Evolutionary conservation across 2,329 filamentous ascomycete genomes (phyloP), one percentile per base, ranked within the genome.

Genomic region (Exophiala phaeomuriformis): DNA sequence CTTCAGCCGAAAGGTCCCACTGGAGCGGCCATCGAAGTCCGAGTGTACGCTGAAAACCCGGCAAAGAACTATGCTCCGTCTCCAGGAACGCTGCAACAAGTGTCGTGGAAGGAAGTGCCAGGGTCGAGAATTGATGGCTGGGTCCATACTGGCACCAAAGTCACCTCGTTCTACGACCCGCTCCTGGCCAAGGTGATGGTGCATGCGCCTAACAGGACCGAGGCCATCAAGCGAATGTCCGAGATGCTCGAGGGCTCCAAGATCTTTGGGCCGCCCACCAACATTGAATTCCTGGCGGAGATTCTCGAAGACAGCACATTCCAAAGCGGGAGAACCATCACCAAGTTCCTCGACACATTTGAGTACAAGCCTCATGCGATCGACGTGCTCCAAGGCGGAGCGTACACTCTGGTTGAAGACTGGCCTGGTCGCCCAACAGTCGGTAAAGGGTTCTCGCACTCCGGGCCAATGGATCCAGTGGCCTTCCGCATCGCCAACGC

Each of bases 391-490:
- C 74, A 73, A 27, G 73, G 74, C 3, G 81, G 81, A 4, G 74
- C 77, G 0, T 81, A 80, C 56, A 82, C 80, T 0, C 67, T 79
- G 1, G 71, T 84, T 1, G 77, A 84, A 64, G 81, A 84, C 56
- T 75, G 75, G 44, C 79, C 79, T 0, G 81, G 76, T 0, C 69
- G 82, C n/a, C 75, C 77, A 2, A 72, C 71, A 0, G 71, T 81
- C 2, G 80, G 80, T 1, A 75, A 76, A 61, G 82, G 81, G 4
- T 78, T 84, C 46, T 77, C 77, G 3, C 77, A 81, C 32, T 73
- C 75, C 3, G 81, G 82, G 0, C 79, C 82, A 0, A 83, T 84
- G 80, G 81, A 84, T 61, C 71, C 75, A 0, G 63, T 83, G n/a
- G 73, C 78, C 1, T 77, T 79, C 43, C 75, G 75, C 28, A 71